Base-by-base conservation (phyloP, 2,329 filamentous ascomycete genomes). In the Botrytis cinerea region DNA sequence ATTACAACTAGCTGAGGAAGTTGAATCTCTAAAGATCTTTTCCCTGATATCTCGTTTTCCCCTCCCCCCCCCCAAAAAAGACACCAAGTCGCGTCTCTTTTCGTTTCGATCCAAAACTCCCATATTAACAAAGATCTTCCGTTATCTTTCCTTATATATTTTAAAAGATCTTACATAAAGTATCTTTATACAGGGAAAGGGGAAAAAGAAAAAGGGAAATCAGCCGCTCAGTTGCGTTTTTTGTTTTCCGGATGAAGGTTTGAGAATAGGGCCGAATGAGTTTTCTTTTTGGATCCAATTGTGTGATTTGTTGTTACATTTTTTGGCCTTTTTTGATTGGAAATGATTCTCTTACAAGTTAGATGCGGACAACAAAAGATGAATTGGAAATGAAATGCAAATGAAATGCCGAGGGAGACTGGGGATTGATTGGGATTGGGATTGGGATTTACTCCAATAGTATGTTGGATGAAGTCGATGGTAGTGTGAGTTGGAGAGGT, bases 231-330 rank as follows among this genome's bases (percentile, higher is more conserved):
- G 45, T 67, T 67, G 63, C 63, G 63, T 67, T 51, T 67, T 35
- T 35, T 16, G 51, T 14, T 57, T 67, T 51, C 46, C 46, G 45
- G 63, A 67, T 67, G 46, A 67, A 67, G 63, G 63, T 67, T 67
- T 67, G 63, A 67, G 22, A 67, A 67, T 67, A 67, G 63, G 63
- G 63, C 63, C 63, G 63, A 67, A 67, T 67, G n/a, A 67, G 63
- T 67, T 67, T 51, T 67, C 45, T 38, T 18, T 62, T 51, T 40
- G 12, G 45, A 25, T 22, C 63, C 45, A 67, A 51, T 67, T 51
- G 45, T 51, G 25, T 67, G 45, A 51, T 67, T 67, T 51, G 63
- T 67, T 67, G 63, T 67, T 67, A 51, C 45, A 48, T 51, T 48
- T 51, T 9, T 25, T 10, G 22, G 12, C 12, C 40, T 38, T 63